phyloP scores from a whole-genome alignment of 352 stramenopile genomes.

The Poterioochromonas sp. region DNA sequence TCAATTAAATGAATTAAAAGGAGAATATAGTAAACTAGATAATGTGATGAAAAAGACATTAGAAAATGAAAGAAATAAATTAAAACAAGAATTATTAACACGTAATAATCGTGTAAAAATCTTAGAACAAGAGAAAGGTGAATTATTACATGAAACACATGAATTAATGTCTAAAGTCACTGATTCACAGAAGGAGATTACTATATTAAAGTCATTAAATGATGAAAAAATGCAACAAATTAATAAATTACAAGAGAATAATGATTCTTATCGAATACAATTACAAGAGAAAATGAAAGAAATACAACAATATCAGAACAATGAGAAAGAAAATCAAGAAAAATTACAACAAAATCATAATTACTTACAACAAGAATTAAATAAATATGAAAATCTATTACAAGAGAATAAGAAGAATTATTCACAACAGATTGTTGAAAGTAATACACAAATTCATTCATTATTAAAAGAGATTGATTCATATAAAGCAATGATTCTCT shows the following conservation, averaged over 20 bases:
- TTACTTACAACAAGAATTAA: neutral
- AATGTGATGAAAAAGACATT: neutral
- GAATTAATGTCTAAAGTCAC: neutral
- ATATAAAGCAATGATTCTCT: neutral
- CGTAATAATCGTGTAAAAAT: neutral
- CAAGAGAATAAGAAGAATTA: neutral
- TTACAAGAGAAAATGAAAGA: neutral
- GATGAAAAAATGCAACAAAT: neutral
- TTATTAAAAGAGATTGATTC: neutral
- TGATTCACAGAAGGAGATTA: neutral
- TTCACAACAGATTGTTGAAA: slow-evolving; percentile 6
- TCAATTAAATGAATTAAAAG: neutral
- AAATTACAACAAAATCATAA: neutral
- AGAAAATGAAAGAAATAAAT: slow-evolving; percentile 5
- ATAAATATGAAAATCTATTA: neutral
- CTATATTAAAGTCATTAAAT: neutral
- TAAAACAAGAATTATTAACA: slow-evolving; percentile 5
- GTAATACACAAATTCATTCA: neutral
- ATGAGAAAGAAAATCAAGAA: neutral
- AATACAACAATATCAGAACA: neutral
- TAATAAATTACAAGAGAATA: neutral
- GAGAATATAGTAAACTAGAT: neutral
- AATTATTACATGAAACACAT: slow-evolving; percentile 16
- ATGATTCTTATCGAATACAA: neutral
- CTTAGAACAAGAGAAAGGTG: slow-evolving; percentile 16